Evolutionary conservation across 352 stramenopile species (phyloP).

Genomic region (Phytophthora fragariae): DNA sequence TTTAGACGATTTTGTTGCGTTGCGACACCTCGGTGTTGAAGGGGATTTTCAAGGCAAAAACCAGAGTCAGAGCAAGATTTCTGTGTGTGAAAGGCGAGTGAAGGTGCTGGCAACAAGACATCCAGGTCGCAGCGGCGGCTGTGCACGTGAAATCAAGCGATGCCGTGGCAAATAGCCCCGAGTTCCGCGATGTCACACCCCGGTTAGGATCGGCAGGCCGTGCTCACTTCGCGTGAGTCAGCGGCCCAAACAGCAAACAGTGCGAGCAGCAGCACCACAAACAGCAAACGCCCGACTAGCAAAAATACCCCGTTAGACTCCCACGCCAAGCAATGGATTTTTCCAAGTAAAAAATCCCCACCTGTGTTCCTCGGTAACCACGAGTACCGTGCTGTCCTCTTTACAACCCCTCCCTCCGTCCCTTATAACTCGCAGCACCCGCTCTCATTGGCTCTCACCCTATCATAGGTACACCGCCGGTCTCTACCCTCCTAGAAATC

Average conservation of each 20-base stretch:
- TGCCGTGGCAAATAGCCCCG: background rate
- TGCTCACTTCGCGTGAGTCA: background rate
- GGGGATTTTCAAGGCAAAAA: constrained; percentile 18
- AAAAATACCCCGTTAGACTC: constrained; percentile 26
- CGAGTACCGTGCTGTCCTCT: constrained; percentile 7
- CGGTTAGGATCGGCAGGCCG: constrained; percentile 2
- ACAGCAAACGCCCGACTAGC: constrained; percentile 5
- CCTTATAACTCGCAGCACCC: background rate
- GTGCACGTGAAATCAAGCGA: constrained; percentile 19
- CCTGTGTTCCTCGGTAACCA: background rate
- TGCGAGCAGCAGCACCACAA: background rate
- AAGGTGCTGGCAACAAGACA: no score
- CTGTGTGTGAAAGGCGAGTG: constrained; percentile 2
- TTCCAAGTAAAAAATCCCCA: background rate
- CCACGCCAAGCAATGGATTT: constrained; percentile 26
- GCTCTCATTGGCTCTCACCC: constrained; percentile 9
- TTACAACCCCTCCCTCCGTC: constrained; percentile 3
- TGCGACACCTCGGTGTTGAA: constrained; percentile 11
- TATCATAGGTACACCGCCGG: constrained; percentile 28
- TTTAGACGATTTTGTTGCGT: background rate
- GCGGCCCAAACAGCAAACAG: constrained; percentile 16
- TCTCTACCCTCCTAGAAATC: constrained; percentile 25
- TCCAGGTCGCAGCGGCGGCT: constrained; percentile 9
- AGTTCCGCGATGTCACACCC: constrained; percentile 14
- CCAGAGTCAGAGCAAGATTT: constrained; percentile 14